These are phyloP conservation scores for Haplographium delicatum DNA, from an alignment of 495 filamentous ascomycete genomes.

Conservation along the genomic window DNA sequence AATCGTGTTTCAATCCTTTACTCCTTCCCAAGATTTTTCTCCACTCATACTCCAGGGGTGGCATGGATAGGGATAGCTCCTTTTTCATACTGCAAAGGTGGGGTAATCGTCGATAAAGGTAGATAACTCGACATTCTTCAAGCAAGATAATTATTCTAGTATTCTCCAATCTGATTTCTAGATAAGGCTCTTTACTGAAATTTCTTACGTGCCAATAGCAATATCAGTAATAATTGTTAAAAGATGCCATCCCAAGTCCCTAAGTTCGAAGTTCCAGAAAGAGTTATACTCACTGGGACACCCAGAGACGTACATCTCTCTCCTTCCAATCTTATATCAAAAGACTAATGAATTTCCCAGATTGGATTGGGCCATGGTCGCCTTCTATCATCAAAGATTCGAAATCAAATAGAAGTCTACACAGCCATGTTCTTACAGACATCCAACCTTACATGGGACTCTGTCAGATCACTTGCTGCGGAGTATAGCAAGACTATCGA, in stretches of 20 bases:
- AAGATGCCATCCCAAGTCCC: not conserved
- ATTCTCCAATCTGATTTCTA: not conserved
- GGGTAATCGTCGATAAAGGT: not conserved
- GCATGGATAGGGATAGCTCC: not conserved
- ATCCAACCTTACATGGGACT: constrained; percentile 5
- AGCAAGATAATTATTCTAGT: not conserved
- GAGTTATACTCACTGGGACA: not conserved
- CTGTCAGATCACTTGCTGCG: constrained; percentile 3
- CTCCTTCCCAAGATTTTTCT: not conserved
- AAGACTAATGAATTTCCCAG: not conserved
- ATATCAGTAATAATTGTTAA: no score
- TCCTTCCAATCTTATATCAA: not conserved
- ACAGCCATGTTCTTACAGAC: constrained; percentile 6
- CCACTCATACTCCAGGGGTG: no score
- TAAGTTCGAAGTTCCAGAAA: not conserved
- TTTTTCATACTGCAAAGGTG: not conserved
- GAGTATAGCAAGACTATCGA: constrained; percentile 25
- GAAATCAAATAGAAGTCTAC: constrained; percentile 5
- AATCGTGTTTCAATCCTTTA: not conserved
- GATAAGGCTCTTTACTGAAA: no score
- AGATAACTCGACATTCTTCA: no score
- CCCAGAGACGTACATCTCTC: not conserved
- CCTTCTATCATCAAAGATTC: constrained; percentile 1
- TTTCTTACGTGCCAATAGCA: no score
- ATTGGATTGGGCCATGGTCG: constrained; percentile 7